Percentiles rank a stretch among this genome's conserved stretches.
Conservation (phyloP, 169 alveolate genomes). For the Plasmodium coatneyi region DNA sequence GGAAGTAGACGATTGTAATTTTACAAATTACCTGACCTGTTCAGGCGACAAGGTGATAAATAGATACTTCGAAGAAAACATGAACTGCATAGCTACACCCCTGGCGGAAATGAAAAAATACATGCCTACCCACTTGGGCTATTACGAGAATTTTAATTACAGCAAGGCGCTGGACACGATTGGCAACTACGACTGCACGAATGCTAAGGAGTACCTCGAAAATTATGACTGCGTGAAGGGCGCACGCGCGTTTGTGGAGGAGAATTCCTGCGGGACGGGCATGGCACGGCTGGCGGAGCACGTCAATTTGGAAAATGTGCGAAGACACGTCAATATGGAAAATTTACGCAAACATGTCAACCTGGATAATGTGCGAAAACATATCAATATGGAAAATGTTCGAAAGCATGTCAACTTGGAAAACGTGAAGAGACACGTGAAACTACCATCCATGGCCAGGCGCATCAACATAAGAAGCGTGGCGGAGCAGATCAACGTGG, state of each 20-base stretch:
- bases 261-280: background rate
- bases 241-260: background rate
- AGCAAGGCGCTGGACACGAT: slow-evolving; percentile 1
- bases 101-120: slow-evolving; percentile 2
- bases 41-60: background rate
- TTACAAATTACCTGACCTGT: slow-evolving; percentile 5
- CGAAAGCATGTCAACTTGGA: background rate
- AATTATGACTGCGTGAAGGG: slow-evolving; percentile 8
- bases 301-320: slow-evolving; percentile 16
- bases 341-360: background rate
- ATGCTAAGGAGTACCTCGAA: background rate
- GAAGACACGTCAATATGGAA: background rate
- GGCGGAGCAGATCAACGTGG: background rate
- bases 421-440: background rate
- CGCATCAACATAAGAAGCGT: background rate
- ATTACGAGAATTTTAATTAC: slow-evolving; percentile 29
- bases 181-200: slow-evolving; percentile 20
- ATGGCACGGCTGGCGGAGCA: background rate
- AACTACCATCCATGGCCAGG: background rate
- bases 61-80: background rate
- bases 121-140: slow-evolving; percentile 5
- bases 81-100: background rate
- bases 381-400: background rate
- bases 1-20: background rate
- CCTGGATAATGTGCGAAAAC: slow-evolving; percentile 2